Evolutionary conservation across 2,329 filamentous ascomycete species (phyloP).

Genomic region (Claviceps sp.): DNA sequence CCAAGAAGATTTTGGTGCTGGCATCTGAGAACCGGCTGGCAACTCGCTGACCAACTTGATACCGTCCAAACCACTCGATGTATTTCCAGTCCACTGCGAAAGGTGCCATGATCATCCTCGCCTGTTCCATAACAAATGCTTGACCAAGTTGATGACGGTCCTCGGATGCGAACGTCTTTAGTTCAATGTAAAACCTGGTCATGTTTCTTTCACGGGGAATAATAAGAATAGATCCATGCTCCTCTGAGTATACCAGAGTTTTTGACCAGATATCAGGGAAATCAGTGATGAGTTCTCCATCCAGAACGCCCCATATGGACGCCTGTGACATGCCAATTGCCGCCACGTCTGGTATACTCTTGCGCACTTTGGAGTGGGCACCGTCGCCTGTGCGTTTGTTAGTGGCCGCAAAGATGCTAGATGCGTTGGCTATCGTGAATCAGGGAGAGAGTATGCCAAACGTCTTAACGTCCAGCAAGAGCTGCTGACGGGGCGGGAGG

Average conservation of each 20-base stretch:
- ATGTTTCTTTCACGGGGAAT: constrained; percentile 61
- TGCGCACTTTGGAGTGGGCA: constrained; percentile 56
- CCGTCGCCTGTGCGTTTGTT: constrained; percentile 40
- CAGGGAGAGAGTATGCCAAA: not conserved
- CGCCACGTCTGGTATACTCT: constrained; percentile 43
- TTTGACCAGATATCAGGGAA: constrained; percentile 69
- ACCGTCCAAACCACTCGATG: constrained; percentile 59
- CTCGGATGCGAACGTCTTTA: constrained; percentile 31
- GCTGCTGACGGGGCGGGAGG: not conserved
- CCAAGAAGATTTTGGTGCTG: constrained; percentile 50
- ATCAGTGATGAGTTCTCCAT: constrained; percentile 56
- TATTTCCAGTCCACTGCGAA: constrained; percentile 45
- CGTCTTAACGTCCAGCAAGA: not conserved
- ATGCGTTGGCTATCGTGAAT: not conserved
- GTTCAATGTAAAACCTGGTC: constrained; percentile 50
- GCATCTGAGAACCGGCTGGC: constrained; percentile 55
- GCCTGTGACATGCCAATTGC: constrained; percentile 41
- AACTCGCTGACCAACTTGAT: constrained; percentile 57
- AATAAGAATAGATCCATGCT: constrained; percentile 57
- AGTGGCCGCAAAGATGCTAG: not conserved
- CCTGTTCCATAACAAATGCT: constrained; percentile 58
- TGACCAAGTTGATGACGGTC: constrained; percentile 33
- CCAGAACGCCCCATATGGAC: constrained; percentile 56
- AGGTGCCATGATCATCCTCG: constrained; percentile 45
- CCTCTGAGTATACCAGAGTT: constrained; percentile 53